Percentiles rank a stretch among this genome's conserved stretches.
phyloP scores from a whole-genome alignment of 2,329 filamentous ascomycete genomes.

The Beauveria medogensis region DNA sequence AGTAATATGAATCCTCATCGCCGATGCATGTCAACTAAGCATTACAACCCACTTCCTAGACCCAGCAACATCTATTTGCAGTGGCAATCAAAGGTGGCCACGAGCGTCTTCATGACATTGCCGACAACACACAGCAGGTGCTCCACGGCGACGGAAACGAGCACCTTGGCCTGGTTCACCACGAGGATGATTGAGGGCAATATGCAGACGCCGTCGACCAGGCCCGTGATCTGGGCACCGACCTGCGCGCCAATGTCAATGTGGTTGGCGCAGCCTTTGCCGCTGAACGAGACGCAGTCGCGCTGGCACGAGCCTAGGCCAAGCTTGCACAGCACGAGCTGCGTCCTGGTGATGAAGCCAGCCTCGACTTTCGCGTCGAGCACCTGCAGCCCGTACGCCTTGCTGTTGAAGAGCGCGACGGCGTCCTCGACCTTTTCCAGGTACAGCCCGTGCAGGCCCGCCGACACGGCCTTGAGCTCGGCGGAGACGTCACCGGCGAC shows the following conservation, averaged over 20 bases:
- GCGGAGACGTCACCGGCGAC: constrained; percentile 19
- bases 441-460: constrained; percentile 26
- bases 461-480: constrained; percentile 24
- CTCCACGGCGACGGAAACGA: constrained; percentile 21
- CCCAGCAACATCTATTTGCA: constrained; percentile 19
- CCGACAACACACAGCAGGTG: constrained; percentile 27
- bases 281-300: constrained; percentile 31
- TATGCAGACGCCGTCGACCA: constrained; percentile 24
- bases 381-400: constrained; percentile 21
- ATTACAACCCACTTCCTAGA: not conserved
- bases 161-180: constrained; percentile 18
- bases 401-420: constrained; percentile 30
- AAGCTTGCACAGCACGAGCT: constrained; percentile 21
- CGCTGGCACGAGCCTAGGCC: constrained; percentile 25
- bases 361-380: constrained; percentile 16
- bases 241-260: constrained; percentile 22
- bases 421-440: constrained; percentile 23
- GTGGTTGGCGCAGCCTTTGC: constrained; percentile 31
- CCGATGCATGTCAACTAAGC: not conserved
- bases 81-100: constrained; percentile 26
- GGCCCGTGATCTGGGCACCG: constrained; percentile 20
- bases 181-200: constrained; percentile 23
- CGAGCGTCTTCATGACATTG: constrained; percentile 21
- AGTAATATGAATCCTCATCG: not conserved
- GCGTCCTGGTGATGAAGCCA: constrained; percentile 19